A percentile compares a stretch with the other conserved stretches of the same genome.
These are phyloP conservation scores for Jaenimonas drosophilae DNA, from an alignment of 208 protist genomes.

Conservation along the genomic window DNA sequence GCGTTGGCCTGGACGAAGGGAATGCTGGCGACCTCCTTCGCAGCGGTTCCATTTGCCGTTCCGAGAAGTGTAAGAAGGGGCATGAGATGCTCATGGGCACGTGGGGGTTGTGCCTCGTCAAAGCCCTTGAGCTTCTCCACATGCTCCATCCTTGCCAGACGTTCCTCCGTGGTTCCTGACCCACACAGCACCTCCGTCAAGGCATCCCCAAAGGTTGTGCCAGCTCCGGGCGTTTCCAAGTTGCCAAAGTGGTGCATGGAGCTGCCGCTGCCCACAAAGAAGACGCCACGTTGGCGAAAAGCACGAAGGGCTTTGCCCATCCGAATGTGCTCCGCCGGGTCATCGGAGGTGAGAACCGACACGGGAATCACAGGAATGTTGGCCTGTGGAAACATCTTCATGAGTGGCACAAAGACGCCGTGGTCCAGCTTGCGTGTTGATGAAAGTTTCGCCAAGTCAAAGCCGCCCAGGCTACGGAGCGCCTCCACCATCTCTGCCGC, in stretches of 20 bases:
- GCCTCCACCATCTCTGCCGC: conserved; percentile 20
- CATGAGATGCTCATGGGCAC: conserved; percentile 72
- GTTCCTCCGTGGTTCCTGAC: conserved; percentile 7
- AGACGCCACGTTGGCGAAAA: conserved; percentile 55
- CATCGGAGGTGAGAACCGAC: conserved; percentile 42
- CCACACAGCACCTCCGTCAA: conserved; percentile 18
- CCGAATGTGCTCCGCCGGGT: conserved; percentile 48
- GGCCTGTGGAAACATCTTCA: conserved; percentile 69
- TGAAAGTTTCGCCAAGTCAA: conserved; percentile 19
- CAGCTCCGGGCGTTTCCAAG: conserved; percentile 12
- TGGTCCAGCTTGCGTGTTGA: conserved; percentile 61
- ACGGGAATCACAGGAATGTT: conserved; percentile 83
- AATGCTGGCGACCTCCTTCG: conserved; percentile 32
- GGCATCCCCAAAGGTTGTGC: conserved; percentile 43
- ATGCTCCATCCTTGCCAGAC: conserved; percentile 22
- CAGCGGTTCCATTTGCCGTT: conserved; percentile 15
- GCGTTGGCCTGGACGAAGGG: conserved; percentile 20
- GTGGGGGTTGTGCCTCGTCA: conserved; percentile 34
- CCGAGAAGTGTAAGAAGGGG: conserved; percentile 67
- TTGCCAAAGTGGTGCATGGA: conserved; percentile 74
- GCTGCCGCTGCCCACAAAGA: conserved; percentile 77
- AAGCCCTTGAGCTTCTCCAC: conserved; percentile 44
- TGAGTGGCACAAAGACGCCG: conserved; percentile 77
- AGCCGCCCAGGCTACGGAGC: conserved; percentile 14
- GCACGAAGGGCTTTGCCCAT: conserved; percentile 61